Evolutionary conservation across 768 basidiomycete species (phyloP), one percentile per base, ranked within the genome.

Genomic region (Serendipita sp.): DNA sequence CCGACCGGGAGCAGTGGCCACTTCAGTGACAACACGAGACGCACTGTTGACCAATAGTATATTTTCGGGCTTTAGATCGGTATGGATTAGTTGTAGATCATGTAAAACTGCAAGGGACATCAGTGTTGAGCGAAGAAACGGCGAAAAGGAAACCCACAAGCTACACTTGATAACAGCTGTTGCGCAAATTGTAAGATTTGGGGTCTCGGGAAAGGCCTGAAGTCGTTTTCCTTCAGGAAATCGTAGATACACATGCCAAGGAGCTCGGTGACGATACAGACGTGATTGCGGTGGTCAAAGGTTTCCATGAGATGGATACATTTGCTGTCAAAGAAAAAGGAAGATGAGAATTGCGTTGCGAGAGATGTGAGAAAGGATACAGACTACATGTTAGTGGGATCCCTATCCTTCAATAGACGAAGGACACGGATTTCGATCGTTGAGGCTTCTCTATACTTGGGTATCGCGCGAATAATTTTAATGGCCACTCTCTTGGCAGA

Each of bases 51-150:
- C 93, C 60, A 99, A 82, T 26, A 99, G 79, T 61, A 99, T 98
- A 72, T 98, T 98, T 77, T 99, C 96, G 33, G 96, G 96, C 74
- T 99, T 99, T 61, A 99, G 81, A 77, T 99, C 96, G 41, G 96
- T 99, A 73, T 99, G 96, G 65, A 98, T 87, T 65, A 98, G 78
- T 69, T 86, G 84, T 51, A 93, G 79, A 65, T 89, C 83, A 70
- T 99, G 96, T 41, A 96, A 76, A 75, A 96, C 95, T 98, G 68
- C 2, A 44, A 64, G 30, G 31, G 60, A 64, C 61, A 41, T 31
- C 51, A 50, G n/a, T 26, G 22, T 5, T 20, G 22, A 11, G 20
- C 56, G 31, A 38, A 51, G 1, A 33, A 7, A 43, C 65, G 26
- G 62, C 13, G 63, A 34, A 63, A 45, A 62, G 33, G 43, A 53